phyloP scores from a whole-genome alignment of 1,284 basidiomycete genomes.

The Cystobasidiaceae sp. region DNA sequence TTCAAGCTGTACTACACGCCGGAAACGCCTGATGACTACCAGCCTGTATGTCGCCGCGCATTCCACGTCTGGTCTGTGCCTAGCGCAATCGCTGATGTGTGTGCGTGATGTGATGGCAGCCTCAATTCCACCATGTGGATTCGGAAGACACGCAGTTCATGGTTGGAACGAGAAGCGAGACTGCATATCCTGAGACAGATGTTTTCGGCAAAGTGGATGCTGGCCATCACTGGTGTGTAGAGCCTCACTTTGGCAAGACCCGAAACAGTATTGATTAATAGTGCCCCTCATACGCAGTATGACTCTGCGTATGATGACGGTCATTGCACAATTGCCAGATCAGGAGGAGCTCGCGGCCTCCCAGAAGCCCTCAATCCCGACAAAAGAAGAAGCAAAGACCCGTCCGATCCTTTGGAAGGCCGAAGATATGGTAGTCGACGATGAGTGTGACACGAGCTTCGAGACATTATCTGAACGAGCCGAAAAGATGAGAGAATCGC shows the following conservation, averaged over 20 bases:
- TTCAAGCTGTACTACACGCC: slow-evolving; percentile 75
- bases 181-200: slow-evolving; percentile 5
- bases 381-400: slow-evolving; percentile 24
- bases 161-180: slow-evolving; percentile 9
- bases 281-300: slow-evolving; percentile 20
- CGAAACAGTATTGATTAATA: background rate
- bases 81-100: background rate
- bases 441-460: slow-evolving; percentile 27
- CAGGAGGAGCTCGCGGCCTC: slow-evolving; percentile 30
- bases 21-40: slow-evolving; percentile 55
- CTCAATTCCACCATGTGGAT: slow-evolving; percentile 6
- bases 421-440: slow-evolving; percentile 24
- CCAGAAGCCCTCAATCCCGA: slow-evolving; percentile 26
- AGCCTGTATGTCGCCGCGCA: slow-evolving; percentile 32
- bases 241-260: too few species aligned
- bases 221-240: slow-evolving; percentile 23
- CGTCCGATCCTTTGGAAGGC: slow-evolving; percentile 38
- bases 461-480: slow-evolving; percentile 5
- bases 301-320: slow-evolving; percentile 32
- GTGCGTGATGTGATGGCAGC: background rate
- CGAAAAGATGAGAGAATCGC: background rate
- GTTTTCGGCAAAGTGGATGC: slow-evolving; percentile 20
- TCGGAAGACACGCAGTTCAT: slow-evolving; percentile 4
- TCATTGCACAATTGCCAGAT: slow-evolving; percentile 37
- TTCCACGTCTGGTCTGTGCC: background rate